Conservation (phyloP, 2,329 filamentous ascomycete genomes). For the Corinectria fuckeliana region DNA sequence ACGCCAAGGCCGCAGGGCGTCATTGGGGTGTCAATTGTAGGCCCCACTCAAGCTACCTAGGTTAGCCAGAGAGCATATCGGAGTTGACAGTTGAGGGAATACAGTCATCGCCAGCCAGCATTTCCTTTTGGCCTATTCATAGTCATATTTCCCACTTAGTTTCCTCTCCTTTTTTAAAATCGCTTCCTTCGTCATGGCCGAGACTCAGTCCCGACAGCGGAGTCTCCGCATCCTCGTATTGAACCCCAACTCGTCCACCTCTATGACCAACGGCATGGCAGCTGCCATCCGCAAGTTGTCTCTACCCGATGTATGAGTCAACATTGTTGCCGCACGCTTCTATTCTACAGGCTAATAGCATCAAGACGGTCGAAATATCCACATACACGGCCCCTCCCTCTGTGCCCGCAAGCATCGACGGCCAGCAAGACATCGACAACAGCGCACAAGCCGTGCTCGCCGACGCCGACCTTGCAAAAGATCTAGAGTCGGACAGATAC, state of each 20-base stretch:
- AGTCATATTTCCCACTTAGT: neutral
- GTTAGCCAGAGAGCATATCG: neutral
- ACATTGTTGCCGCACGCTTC: neutral
- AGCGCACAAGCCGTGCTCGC: slow-evolving; percentile 69
- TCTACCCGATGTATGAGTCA: slow-evolving; percentile 34
- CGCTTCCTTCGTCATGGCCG: slow-evolving; percentile 26
- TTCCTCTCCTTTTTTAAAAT: neutral
- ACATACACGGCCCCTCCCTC: slow-evolving; percentile 69
- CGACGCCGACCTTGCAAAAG: slow-evolving; percentile 51
- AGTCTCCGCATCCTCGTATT: slow-evolving; percentile 66
- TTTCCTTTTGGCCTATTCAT: neutral
- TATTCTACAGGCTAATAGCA: slow-evolving; percentile 24
- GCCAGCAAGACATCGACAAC: slow-evolving; percentile 68
- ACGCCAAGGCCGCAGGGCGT: neutral
- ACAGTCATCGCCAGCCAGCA: neutral
- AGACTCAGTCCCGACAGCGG: slow-evolving; percentile 23
- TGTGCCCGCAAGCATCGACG: slow-evolving; percentile 79
- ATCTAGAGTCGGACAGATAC: slow-evolving; percentile 53
- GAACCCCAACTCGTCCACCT: slow-evolving; percentile 78
- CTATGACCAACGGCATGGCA: slow-evolving; percentile 74
- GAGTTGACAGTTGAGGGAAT: neutral
- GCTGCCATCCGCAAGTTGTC: slow-evolving; percentile 52
- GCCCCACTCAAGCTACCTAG: slow-evolving; percentile 10
- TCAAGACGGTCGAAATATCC: slow-evolving; percentile 54
- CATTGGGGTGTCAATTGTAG: neutral